A percentile compares a stretch with the other conserved stretches of the same genome.
phyloP scores from a whole-genome alignment of 2,329 filamentous ascomycete genomes.

The Penicillium hesseltinei region DNA sequence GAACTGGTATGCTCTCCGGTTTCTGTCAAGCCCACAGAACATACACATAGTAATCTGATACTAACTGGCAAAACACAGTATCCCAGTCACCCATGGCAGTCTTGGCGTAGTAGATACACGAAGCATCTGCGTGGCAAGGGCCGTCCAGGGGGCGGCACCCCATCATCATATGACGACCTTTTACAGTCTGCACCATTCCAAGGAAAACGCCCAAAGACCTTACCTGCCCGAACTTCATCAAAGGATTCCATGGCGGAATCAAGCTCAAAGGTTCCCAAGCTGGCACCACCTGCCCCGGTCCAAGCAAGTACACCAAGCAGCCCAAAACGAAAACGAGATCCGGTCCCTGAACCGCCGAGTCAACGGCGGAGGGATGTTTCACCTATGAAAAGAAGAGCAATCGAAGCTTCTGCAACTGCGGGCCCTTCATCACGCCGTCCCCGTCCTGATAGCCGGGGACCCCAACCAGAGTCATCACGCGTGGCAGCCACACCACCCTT shows the following conservation, averaged over 20 bases:
- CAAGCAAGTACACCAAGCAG: not conserved
- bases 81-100: conserved; percentile 49
- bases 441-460: not conserved
- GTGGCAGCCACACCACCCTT: not conserved
- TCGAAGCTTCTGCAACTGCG: not conserved
- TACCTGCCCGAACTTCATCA: conserved; percentile 1
- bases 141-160: conserved; percentile 32
- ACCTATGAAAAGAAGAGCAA: conserved; percentile 13
- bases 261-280: not conserved
- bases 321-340: conserved; percentile 26
- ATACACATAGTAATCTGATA: not conserved
- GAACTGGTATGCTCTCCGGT: conserved; percentile 30
- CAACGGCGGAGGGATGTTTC: not conserved
- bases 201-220: conserved; percentile 3
- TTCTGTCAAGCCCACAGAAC: not conserved
- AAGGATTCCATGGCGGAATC: not conserved
- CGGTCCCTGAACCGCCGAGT: not conserved
- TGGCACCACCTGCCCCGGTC: not conserved
- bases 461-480: not conserved
- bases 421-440: not conserved
- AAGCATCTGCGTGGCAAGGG: conserved; percentile 39
- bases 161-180: not conserved
- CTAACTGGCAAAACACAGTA: conserved; percentile 29
- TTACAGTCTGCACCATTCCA: not conserved
- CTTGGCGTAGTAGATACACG: conserved; percentile 50